A percentile compares a stretch with the other conserved stretches of the same genome.
phyloP scores from a whole-genome alignment of 345 rosid genomes.

The Eutrema yunnanense region DNA sequence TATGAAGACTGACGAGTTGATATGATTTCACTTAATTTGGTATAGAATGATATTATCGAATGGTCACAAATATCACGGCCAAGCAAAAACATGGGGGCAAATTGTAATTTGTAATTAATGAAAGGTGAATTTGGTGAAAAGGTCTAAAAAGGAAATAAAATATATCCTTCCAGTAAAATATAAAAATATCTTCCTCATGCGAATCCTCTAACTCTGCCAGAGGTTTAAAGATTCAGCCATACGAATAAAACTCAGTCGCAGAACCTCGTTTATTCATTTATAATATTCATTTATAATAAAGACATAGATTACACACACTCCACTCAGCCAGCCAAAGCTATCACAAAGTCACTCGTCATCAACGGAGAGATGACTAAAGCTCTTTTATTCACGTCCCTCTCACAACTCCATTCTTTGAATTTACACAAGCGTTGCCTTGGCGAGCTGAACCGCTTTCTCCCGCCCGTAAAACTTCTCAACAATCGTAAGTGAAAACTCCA shows the following conservation, averaged over 20 bases:
- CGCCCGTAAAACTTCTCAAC: constrained; percentile 86
- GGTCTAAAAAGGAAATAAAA: neutral
- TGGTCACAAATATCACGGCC: neutral
- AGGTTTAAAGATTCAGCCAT: neutral
- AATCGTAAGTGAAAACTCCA: constrained; percentile 84
- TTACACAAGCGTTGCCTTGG: constrained; percentile 57
- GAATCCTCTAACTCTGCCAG: neutral
- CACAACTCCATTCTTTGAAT: neutral
- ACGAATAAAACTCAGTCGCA: neutral
- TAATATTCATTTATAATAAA: neutral
- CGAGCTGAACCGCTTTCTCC: constrained; percentile 63
- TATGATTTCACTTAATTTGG: neutral
- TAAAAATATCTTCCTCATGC: neutral
- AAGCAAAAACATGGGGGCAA: neutral
- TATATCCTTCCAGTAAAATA: neutral
- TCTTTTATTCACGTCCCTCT: constrained; percentile 1
- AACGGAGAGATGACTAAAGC: neutral
- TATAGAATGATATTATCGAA: neutral
- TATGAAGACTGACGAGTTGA: neutral
- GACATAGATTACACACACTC: constrained; percentile 11
- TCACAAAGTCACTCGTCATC: neutral
- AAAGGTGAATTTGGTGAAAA: neutral
- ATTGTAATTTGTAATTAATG: neutral
- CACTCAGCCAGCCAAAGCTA: neutral
- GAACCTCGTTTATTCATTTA: constrained; percentile 8